A percentile compares a stretch with the other conserved stretches of the same genome.
Conservation (phyloP, 371 early-diverging fungal genomes). For the Blastocladiella emersonii region DNA sequence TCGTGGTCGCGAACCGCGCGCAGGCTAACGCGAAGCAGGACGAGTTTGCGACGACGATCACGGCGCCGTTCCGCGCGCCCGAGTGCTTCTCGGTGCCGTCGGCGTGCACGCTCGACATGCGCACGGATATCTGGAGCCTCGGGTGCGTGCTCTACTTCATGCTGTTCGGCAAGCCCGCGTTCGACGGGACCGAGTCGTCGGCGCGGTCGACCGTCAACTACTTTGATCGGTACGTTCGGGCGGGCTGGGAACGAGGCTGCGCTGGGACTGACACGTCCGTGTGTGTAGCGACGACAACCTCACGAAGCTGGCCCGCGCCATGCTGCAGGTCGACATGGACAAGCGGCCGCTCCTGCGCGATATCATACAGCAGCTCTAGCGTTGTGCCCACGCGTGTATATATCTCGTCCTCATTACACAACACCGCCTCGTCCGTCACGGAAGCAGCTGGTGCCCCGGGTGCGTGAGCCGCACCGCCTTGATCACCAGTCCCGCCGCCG, state of each 20-base stretch:
- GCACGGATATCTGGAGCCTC: neutral
- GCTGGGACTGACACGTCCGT: neutral
- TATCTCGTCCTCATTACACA: no score
- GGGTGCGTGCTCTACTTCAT: neutral
- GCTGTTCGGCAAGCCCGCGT: neutral
- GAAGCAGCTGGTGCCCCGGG: no score
- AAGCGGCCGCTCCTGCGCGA: no score
- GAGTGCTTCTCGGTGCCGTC: neutral
- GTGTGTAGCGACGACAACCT: neutral
- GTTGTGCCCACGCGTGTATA: no score
- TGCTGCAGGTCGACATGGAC: neutral
- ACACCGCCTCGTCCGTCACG: no score
- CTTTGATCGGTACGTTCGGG: neutral
- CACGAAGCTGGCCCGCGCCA: neutral
- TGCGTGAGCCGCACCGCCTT: no score
- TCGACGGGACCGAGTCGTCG: slow-evolving; percentile 1
- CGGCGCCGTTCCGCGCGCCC: slow-evolving; percentile 1
- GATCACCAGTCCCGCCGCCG: no score
- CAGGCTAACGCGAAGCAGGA: slow-evolving; percentile 1
- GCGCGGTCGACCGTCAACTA: neutral
- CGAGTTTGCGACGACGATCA: neutral
- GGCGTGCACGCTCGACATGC: neutral
- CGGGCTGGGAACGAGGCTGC: neutral
- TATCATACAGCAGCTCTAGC: no score
- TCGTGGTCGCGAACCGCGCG: neutral